Conservation (phyloP, 1,139 yeast species). For the Yamadazyma buinensis region DNA sequence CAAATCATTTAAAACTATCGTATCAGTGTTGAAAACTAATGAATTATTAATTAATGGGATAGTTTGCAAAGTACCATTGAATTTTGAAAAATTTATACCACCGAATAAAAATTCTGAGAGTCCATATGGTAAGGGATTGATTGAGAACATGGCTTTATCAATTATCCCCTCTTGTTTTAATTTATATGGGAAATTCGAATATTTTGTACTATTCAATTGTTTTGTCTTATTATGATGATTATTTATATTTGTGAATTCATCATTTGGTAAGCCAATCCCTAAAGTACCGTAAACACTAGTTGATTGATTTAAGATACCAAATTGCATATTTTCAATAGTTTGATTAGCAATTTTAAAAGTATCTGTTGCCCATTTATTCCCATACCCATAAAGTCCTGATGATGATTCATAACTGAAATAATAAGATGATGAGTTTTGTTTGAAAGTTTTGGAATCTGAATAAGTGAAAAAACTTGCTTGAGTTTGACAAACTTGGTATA, state of each 20-base stretch:
- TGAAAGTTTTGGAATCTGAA: constrained; percentile 1
- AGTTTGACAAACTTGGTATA: constrained; percentile 3
- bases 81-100: constrained; percentile 22
- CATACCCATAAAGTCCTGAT: constrained; percentile 3
- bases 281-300: constrained; percentile 45
- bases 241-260: constrained; percentile 29
- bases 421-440: not conserved
- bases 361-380: constrained; percentile 25
- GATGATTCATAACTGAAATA: constrained; percentile 34
- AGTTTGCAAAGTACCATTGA: constrained; percentile 33
- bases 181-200: constrained; percentile 22
- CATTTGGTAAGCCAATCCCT: constrained; percentile 53
- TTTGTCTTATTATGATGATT: constrained; percentile 11
- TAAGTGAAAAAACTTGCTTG: constrained; percentile 5
- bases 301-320: constrained; percentile 49
- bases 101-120: constrained; percentile 17
- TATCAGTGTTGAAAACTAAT: constrained; percentile 1
- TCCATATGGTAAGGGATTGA: constrained; percentile 15
- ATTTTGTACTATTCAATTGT: not conserved
- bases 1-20: constrained; percentile 1
- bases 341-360: constrained; percentile 49
- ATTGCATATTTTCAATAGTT: constrained; percentile 32
- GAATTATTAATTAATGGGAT: constrained; percentile 1
- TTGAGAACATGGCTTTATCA: constrained; percentile 22
- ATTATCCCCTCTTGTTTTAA: constrained; percentile 24